Evolutionary conservation across 257 asterid genomes (phyloP), one percentile per base, ranked within the genome.

Genomic region (Nicotiana benthamiana): DNA sequence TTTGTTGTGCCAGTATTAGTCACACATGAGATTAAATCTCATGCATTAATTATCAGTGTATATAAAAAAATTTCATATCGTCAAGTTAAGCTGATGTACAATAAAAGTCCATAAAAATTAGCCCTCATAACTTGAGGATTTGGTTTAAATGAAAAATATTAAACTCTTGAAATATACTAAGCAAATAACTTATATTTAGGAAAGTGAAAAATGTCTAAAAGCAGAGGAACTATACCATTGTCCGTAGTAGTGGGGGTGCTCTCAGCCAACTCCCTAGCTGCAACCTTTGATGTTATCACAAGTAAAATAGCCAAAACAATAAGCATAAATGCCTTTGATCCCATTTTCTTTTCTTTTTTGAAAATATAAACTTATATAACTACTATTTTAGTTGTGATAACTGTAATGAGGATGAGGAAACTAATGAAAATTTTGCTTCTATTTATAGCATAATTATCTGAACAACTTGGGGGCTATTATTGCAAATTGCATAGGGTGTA

Each of bases 261-360:
- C 36, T 84, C 80, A 9, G 82, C 66, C 53, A 84, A 67, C 16
- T 80, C 84, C 63, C 84, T 75, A 11, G 80, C 84, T 3, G 82
- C 79, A 7, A 84, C 84, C 52, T 76, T 59, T 0, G 81, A 76
- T 48, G 80, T 46, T 18, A 84, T 80, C 26, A 80, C 53, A 27
- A 66, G 18, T n/a, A 67, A 59, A 18, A 77, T 27, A 77, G 76
- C 82, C 48, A 84, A 36, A 22, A 48, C 54, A 36, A 76, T 66
- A 22, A 84, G 30, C 51, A 84, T 15, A 20, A 75, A 24, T 64
- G 48, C 12, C 81, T 75, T 80, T 34, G 16, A 75, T 12, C 68
- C 81, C 86, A 84, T 84, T 27, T 83, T 63, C n/a, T 51, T 7
- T 6, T n/a, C 48, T 72, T 53, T 2, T 9, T 67, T 70, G 1